phyloP scores from a whole-genome alignment of 169 alveolate genomes.

The Eimeria praecox region DNA sequence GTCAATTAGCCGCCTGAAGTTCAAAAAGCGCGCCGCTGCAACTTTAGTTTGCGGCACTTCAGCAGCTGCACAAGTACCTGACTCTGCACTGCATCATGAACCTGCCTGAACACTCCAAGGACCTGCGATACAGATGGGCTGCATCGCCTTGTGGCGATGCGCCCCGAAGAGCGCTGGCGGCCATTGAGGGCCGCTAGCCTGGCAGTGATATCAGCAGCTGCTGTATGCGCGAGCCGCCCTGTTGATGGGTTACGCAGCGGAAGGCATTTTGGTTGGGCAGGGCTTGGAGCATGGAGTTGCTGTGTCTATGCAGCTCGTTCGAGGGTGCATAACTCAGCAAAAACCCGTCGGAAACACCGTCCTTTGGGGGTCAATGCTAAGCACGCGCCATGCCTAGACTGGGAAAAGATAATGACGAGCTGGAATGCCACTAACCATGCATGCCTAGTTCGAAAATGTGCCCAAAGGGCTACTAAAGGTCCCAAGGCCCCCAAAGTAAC shows the following conservation, averaged over 20 bases:
- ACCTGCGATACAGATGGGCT: conserved; percentile 69
- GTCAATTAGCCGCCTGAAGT: conserved; percentile 5
- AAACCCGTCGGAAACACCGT: background rate
- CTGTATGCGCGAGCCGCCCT: conserved; percentile 70
- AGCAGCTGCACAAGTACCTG: conserved; percentile 75
- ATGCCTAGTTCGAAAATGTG: background rate
- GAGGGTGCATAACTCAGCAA: conserved; percentile 61
- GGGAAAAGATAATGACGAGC: background rate
- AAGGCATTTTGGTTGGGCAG: conserved; percentile 48
- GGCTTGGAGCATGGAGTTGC: conserved; percentile 19
- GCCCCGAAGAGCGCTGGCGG: conserved; percentile 52
- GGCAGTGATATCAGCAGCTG: conserved; percentile 58
- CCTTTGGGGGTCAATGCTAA: conserved; percentile 54
- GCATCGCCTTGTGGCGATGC: conserved; percentile 72
- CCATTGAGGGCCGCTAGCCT: conserved; percentile 72
- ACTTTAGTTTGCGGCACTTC: conserved; percentile 31
- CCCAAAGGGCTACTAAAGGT: conserved; percentile 59
- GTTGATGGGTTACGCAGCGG: conserved; percentile 45
- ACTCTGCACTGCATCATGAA: conserved; percentile 70
- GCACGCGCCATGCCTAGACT: conserved; percentile 45
- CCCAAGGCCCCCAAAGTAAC: conserved; percentile 18
- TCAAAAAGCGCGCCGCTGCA: conserved; percentile 62
- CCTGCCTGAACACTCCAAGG: conserved; percentile 79
- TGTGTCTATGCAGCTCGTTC: conserved; percentile 63
- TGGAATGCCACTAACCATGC: background rate